Percentiles rank a stretch among this genome's conserved stretches.
These are phyloP conservation scores for Candida corydali DNA, from an alignment of 805 yeast genomes.

Conservation along the genomic window DNA sequence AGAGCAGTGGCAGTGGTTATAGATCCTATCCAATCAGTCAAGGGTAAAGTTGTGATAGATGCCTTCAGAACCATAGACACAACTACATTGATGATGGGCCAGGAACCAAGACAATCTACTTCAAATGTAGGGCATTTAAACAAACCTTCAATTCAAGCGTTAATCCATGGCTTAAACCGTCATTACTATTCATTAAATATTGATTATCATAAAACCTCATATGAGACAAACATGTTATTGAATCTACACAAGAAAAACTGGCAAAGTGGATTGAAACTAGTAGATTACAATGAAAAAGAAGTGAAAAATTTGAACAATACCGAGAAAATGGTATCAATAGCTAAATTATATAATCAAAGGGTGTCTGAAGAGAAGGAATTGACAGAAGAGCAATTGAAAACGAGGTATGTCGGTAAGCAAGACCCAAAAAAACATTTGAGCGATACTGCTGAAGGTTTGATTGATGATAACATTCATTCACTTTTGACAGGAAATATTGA, in stretches of 20 bases:
- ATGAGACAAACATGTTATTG: conserved; percentile 90
- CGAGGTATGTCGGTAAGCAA: conserved; percentile 96
- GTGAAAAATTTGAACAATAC: conserved; percentile 69
- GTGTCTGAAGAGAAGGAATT: conserved; percentile 90
- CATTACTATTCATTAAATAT: conserved; percentile 94
- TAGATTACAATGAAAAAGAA: conserved; percentile 75
- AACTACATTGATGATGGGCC: conserved; percentile 85
- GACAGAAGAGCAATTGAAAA: conserved; percentile 82
- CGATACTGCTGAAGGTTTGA: conserved; percentile 78
- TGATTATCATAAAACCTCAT: conserved; percentile 86
- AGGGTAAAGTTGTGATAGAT: conserved; percentile 98
- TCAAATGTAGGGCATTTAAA: conserved; percentile 92
- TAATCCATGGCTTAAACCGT: conserved; percentile 95
- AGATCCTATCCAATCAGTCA: conserved; percentile 97
- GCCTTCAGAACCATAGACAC: conserved; percentile 94
- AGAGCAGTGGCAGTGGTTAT: conserved; percentile 98
- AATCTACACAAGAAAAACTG: conserved; percentile 93
- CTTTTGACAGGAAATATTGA: conserved; percentile 87
- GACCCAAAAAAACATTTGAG: conserved; percentile 97
- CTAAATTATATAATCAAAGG: conserved; percentile 83
- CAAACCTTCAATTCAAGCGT: conserved; percentile 94
- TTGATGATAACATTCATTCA: conserved; percentile 88
- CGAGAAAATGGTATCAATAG: conserved; percentile 79
- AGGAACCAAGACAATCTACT: conserved; percentile 96
- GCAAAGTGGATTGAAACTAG: conserved; percentile 84